phyloP scores from a whole-genome alignment of 306 rosid species.

The Hippophae gyantsensis region DNA sequence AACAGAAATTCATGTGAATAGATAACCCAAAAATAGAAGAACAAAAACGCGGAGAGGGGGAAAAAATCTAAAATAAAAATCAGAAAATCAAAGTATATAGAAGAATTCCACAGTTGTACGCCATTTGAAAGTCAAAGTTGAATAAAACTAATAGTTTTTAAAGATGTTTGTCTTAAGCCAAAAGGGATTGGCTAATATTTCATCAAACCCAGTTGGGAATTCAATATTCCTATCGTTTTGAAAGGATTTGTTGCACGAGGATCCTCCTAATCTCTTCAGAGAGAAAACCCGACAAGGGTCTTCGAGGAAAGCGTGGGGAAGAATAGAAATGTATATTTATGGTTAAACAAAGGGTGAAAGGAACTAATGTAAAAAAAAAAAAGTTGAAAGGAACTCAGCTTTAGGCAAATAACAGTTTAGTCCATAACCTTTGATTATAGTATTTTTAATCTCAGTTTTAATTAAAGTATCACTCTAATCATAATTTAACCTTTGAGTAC shows the following conservation, averaged over 20 bases:
- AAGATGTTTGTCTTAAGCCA: constrained; percentile 22
- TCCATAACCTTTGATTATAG: too few species aligned
- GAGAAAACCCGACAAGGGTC: constrained; percentile 21
- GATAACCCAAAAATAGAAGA: neutral
- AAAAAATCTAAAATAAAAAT: neutral
- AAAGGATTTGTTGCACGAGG: constrained; percentile 13
- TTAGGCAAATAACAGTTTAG: too few species aligned
- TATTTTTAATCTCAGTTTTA: too few species aligned
- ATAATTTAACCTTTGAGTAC: too few species aligned
- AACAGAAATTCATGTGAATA: constrained; percentile 25
- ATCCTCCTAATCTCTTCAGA: constrained; percentile 16
- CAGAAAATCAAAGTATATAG: constrained; percentile 2
- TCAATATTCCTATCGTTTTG: neutral
- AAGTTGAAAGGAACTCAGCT: neutral
- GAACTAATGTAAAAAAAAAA: neutral
- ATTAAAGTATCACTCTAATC: too few species aligned
- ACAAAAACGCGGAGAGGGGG: neutral
- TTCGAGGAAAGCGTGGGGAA: constrained; percentile 13
- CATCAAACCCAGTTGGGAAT: constrained; percentile 37
- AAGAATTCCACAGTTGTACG: constrained; percentile 25
- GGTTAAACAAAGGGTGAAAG: too few species aligned
- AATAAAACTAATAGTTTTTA: constrained; percentile 12
- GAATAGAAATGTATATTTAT: neutral
- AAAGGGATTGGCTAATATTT: constrained; percentile 33
- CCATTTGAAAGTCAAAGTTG: constrained; percentile 53